Base-by-base conservation (phyloP, 106 monocot genomes). In the Acanthochlamys bracteata region DNA sequence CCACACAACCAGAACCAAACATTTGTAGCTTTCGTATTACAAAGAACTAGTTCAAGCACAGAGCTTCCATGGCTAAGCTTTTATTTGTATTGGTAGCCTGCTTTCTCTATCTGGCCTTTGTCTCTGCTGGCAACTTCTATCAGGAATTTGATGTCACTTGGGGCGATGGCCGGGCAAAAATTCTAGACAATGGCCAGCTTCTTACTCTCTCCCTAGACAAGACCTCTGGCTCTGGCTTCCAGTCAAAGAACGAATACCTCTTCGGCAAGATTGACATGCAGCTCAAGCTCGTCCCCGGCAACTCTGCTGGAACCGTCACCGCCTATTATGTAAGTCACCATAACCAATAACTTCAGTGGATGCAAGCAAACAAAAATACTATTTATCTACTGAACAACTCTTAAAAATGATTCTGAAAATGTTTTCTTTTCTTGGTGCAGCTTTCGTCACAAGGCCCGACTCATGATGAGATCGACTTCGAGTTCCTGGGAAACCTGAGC, bases 271-370 rank as follows among this genome's bases (percentile, higher is more conserved):
- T 79, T 10, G 62, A 68, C 24, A 65, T 73, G 22, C 62, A 73
- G 25, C 54, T 79, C 49, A 69, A 79, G 58, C 78, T 79, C 7
- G 64, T 79, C 4, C 22, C 61, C 12, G 68, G 63, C 8, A 73
- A 79, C 62, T 73, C 73, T 11, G 73, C 78, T 2, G 73, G 73
- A 46, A 79, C 73, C 6, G 67, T 73, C 14, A 64, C 73, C 11
- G 67, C 78, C 20, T 73, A 51, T 23, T 78, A 78, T 64, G 73
- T 54, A 19, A 54, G 53, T n/a, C 53, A 10, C 53, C 16, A 7
- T 43, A n/a, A n/a, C n/a, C n/a, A n/a, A n/a, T n/a, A n/a, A n/a
- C n/a, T n/a, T n/a, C n/a, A n/a, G n/a, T n/a, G n/a, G n/a, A n/a
- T n/a, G n/a, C n/a, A n/a, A n/a, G n/a, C n/a, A n/a, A n/a, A n/a